phyloP scores from a whole-genome alignment of 2,329 filamentous ascomycete genomes.

The Fusarium haematococcum region DNA sequence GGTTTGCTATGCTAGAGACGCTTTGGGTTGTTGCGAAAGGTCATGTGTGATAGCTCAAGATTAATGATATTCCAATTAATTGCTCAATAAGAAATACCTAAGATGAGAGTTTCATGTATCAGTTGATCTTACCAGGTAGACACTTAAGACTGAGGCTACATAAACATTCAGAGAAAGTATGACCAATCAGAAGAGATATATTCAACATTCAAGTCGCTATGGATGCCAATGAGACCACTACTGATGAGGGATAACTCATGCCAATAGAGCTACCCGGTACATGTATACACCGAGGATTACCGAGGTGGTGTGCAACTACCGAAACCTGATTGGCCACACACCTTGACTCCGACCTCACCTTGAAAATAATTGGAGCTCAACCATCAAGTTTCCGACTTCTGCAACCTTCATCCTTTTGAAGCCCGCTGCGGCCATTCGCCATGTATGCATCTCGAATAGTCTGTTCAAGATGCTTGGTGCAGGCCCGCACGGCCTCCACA shows the following conservation, averaged over 20 bases:
- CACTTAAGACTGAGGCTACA: background rate
- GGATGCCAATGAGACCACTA: background rate
- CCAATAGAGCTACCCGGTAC: constrained; percentile 1
- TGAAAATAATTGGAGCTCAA: constrained; percentile 39
- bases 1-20: background rate
- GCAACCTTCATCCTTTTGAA: constrained; percentile 4
- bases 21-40: background rate
- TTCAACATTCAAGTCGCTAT: background rate
- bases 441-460: constrained; percentile 52
- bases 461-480: constrained; percentile 51
- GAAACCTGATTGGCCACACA: constrained; percentile 36
- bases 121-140: background rate
- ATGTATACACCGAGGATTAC: constrained; percentile 29
- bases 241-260: background rate
- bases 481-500: constrained; percentile 36
- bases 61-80: background rate
- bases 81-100: background rate
- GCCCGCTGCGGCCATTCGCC: constrained; percentile 17
- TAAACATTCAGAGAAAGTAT: background rate
- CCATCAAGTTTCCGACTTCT: constrained; percentile 19
- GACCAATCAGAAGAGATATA: background rate
- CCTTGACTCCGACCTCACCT: constrained; percentile 20
- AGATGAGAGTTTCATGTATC: background rate
- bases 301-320: constrained; percentile 13
- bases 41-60: background rate